Evolutionary conservation across 768 basidiomycete species (phyloP), one percentile per base, ranked within the genome.

Genomic region (Kwoniella bestiolae): DNA sequence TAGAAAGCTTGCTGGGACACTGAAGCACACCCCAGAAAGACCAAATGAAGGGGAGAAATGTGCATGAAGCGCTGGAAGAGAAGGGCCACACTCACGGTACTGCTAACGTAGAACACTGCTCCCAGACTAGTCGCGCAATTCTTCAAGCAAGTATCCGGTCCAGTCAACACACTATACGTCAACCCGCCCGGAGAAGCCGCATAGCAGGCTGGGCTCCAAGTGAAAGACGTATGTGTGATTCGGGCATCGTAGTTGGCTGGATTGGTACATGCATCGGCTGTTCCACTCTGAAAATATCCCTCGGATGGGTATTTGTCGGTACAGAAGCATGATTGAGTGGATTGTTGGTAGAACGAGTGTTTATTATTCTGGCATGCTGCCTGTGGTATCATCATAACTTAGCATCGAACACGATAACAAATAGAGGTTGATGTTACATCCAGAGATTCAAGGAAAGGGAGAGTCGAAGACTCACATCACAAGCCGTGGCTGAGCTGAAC

Each of bases 71-170:
- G n/a, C n/a, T n/a, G n/a, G n/a, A 41, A 18, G 1, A 18, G 5
- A 41, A 16, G 38, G 18, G 7, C 4, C 31, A 18, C 9, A 56
- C 55, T 44, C 38, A 56, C 55, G 5, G 23, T 25, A 44, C 41
- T 44, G 23, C 29, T 45, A 29, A 58, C 56, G 56, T 58, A 58
- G 23, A 58, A 58, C 26, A 26, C 34, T 7, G 56, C 56, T 7
- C 45, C 45, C 5, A 47, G 5, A 26, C 25, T 44, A 3, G 56
- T 45, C 23, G 25, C 56, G 28, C 56, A 58, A 47, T 58, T 58
- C 41, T 58, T 58, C 18, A 58, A 47, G 45, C 56, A 58, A 5
- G 56, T 58, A 58, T 58, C 56, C 8, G 56, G 56, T 26, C 56
- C 56, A 9, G 56, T 58, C 23, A 58, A 29, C 12, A 9, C 6